Evolutionary conservation across 345 rosid species (phyloP), one percentile per base, ranked within the genome.

Genomic region (Hypericum perforatum): DNA sequence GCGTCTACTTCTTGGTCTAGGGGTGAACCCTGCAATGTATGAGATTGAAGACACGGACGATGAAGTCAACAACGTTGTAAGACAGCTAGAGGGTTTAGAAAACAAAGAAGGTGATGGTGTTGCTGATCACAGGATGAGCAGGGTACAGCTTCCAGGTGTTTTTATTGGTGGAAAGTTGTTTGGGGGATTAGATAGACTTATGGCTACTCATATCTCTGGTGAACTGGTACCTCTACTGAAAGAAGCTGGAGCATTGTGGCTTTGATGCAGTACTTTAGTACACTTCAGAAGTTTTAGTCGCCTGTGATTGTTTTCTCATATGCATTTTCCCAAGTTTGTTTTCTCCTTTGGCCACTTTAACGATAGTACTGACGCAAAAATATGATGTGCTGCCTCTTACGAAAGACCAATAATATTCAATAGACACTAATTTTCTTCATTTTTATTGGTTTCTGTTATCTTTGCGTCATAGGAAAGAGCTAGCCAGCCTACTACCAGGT

Each of bases 181-280:
- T 62, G 98, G 98, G 6, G 96, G 98, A 12, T 58, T 91, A 73
- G 98, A 91, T 44, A 78, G 75, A 65, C 62, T 91, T n/a, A 91
- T 91, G 98, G 92, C 95, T 36, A 70, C 92, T 29, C 98, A 91
- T 78, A 91, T 91, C 9, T 72, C 77, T 14, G 98, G 98, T 15
- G 96, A 91, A 49, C 63, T 87, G 69, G 62, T 82, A 39, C 96
- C 96, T 41, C 59, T 74, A 37, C 67, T 92, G 49, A 85, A 84
- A 76, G 71, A 87, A 67, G 96, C 98, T n/a, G 92, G 95, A 0
- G 98, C 95, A 45, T 69, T 92, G 60, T 92, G 98, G 96, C 94
- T 92, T 70, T 87, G 74, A 80, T 64, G 32, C 32, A 22, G 1
- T 22, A 22, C 2, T 22, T 1, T 22, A 1, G 32, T 22, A 1